A percentile compares a stretch with the other conserved stretches of the same genome.
phyloP scores from a whole-genome alignment of 1,139 yeast genomes.

The Lodderomyces jiufengensis region DNA sequence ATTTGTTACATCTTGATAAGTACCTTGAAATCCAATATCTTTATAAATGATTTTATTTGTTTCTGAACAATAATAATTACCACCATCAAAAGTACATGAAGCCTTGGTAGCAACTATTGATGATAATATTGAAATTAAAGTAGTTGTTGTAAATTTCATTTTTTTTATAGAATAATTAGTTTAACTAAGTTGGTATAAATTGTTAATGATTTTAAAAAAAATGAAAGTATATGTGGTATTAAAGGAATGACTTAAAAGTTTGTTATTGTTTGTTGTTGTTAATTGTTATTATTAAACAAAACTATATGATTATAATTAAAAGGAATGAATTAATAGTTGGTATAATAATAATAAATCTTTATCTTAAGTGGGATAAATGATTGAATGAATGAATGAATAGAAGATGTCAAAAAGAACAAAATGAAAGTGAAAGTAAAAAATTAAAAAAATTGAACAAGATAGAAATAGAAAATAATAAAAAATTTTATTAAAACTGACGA shows the following conservation, averaged over 20 bases:
- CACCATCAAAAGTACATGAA: constrained; percentile 24
- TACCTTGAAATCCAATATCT: constrained; percentile 66
- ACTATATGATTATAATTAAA: no score
- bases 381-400: neutral
- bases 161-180: neutral
- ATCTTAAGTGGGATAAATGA: no score
- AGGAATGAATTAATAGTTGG: no score
- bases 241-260: neutral
- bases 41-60: constrained; percentile 66
- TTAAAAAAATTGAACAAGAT: neutral
- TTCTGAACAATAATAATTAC: constrained; percentile 79
- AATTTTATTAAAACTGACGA: no score
- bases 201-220: no score
- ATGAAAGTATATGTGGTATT: neutral
- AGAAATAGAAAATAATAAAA: neutral
- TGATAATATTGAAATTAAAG: constrained; percentile 13
- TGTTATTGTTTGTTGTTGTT: no score
- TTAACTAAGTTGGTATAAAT: no score
- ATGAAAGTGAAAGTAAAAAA: neutral
- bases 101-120: constrained; percentile 11
- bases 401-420: neutral
- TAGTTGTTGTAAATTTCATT: constrained; percentile 15
- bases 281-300: no score
- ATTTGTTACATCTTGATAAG: constrained; percentile 56
- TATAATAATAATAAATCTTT: no score